phyloP scores from a whole-genome alignment of 176 grass and related monocot genomes.

The Neostapfia colusana region DNA sequence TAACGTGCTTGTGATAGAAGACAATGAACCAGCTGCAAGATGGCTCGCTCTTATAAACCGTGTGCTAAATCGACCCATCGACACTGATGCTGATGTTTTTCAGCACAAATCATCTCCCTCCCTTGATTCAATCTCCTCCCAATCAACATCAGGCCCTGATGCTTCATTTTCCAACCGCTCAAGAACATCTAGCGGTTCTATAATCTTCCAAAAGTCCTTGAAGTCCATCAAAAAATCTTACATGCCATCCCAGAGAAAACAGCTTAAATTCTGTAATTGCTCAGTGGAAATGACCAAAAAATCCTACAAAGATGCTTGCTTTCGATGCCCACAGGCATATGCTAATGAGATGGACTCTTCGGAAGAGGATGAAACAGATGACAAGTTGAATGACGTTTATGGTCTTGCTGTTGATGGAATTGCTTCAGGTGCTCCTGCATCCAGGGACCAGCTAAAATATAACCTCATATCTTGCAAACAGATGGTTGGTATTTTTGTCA shows the following conservation, averaged over 20 bases:
- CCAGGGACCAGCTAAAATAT: slow-evolving; percentile 69
- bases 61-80: slow-evolving; percentile 47
- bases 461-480: slow-evolving; percentile 88
- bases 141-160: slow-evolving; percentile 46
- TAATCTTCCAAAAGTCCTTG: slow-evolving; percentile 82
- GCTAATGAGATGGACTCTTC: slow-evolving; percentile 64
- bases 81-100: slow-evolving; percentile 47
- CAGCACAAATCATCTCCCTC: slow-evolving; percentile 46
- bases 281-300: slow-evolving; percentile 68
- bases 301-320: slow-evolving; percentile 87
- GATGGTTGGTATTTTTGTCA: slow-evolving; percentile 95
- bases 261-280: slow-evolving; percentile 77
- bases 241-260: slow-evolving; percentile 63
- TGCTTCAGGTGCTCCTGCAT: slow-evolving; percentile 40
- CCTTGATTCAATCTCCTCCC: slow-evolving; percentile 49
- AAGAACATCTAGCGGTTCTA: slow-evolving; percentile 56
- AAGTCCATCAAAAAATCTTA: slow-evolving; percentile 84
- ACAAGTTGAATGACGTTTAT: slow-evolving; percentile 51
- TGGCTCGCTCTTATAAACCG: slow-evolving; percentile 78
- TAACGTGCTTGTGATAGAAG: slow-evolving; percentile 89
- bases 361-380: slow-evolving; percentile 73
- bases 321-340: slow-evolving; percentile 62
- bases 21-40: slow-evolving; percentile 73
- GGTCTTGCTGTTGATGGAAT: slow-evolving; percentile 46
- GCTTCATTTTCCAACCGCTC: slow-evolving; percentile 53